These are phyloP conservation scores for Friedmanniomyces endolithicus DNA, from an alignment of 495 filamentous ascomycete species.

Conservation along the genomic window DNA sequence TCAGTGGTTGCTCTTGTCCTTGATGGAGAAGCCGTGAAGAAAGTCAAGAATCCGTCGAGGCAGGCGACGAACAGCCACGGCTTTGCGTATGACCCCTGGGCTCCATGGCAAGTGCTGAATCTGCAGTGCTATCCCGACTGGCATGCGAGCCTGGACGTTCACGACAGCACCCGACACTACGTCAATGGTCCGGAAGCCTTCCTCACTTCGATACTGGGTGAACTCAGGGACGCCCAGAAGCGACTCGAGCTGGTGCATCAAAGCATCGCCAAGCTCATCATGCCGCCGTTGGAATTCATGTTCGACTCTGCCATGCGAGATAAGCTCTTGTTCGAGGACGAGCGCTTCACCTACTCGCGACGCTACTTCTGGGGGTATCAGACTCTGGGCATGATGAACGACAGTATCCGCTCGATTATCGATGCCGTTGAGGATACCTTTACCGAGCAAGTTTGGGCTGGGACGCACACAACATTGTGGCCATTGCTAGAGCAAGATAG, in stretches of 20 bases:
- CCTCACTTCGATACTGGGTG: conserved; percentile 36
- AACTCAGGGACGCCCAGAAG: conserved; percentile 42
- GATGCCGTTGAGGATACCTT: conserved; percentile 38
- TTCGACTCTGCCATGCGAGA: conserved; percentile 39
- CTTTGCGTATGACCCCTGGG: conserved; percentile 36
- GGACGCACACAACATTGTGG: conserved; percentile 36
- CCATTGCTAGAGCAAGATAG: conserved; percentile 24
- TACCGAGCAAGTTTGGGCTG: conserved; percentile 40
- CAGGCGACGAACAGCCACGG: conserved; percentile 30
- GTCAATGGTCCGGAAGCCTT: conserved; percentile 44
- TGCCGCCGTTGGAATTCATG: conserved; percentile 42
- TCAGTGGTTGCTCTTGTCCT: conserved; percentile 40
- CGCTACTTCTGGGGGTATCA: conserved; percentile 48
- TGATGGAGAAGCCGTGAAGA: conserved; percentile 29
- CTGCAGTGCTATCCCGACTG: conserved; percentile 44
- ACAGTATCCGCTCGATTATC: conserved; percentile 42
- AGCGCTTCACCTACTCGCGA: conserved; percentile 41
- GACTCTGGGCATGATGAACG: conserved; percentile 43
- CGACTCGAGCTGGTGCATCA: conserved; percentile 37
- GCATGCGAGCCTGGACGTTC: conserved; percentile 35
- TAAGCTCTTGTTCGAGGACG: conserved; percentile 45
- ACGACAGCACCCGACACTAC: conserved; percentile 36
- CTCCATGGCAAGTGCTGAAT: conserved; percentile 41
- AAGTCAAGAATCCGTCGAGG: conserved; percentile 29
- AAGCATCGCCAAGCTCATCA: conserved; percentile 37